phyloP scores from a whole-genome alignment of 768 basidiomycete genomes.

The Pisolithus tinctorius region DNA sequence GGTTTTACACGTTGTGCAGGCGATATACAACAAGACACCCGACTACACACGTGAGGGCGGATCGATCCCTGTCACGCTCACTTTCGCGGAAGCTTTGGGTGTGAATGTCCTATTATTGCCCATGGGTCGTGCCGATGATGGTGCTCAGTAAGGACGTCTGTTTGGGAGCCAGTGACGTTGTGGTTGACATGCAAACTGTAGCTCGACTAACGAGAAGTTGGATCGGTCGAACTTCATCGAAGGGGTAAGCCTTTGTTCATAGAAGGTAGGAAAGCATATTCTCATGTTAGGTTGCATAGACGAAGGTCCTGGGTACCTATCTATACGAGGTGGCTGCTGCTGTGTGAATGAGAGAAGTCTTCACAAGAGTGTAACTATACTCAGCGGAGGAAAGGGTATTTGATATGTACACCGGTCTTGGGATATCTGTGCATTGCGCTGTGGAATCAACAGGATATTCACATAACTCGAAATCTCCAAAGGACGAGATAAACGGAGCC shows the following conservation, averaged over 20 bases:
- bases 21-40: conserved; percentile 59
- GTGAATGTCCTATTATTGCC: conserved; percentile 82
- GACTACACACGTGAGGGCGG: conserved; percentile 83
- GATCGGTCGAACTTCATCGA: conserved; percentile 81
- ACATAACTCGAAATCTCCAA: neutral
- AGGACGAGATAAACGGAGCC: neutral
- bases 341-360: neutral
- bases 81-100: conserved; percentile 74
- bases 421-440: neutral
- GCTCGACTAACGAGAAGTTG: conserved; percentile 90
- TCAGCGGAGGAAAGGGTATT: neutral
- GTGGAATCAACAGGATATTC: neutral
- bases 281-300: conserved; percentile 2
- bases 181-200: conserved; percentile 16
- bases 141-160: conserved; percentile 61
- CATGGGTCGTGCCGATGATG: conserved; percentile 90
- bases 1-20: neutral
- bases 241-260: conserved; percentile 41
- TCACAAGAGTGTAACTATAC: neutral
- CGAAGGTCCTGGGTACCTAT: conserved; percentile 12
- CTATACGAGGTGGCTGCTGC: conserved; percentile 8
- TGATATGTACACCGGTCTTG: no score
- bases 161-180: neutral
- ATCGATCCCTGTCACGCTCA: conserved; percentile 81
- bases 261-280: neutral